Evolutionary conservation across 352 stramenopile species (phyloP), one percentile per base, ranked within the genome.

Genomic region (Pythium guiyangense): DNA sequence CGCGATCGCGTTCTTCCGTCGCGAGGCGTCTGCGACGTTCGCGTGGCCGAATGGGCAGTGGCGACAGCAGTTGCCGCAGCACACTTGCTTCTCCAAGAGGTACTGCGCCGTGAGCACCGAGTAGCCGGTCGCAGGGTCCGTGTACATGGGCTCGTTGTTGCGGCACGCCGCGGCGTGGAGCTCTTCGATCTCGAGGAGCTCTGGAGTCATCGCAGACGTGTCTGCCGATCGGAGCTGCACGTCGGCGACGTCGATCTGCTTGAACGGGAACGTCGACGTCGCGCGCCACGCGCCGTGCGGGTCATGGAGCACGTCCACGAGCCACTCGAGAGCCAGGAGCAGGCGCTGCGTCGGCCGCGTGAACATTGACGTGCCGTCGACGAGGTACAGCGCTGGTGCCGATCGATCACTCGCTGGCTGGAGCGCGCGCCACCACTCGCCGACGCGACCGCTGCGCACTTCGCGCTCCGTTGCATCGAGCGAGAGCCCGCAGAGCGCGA

Each of bases 31-130:
- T 22, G 73, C 71, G 14, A 90, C 80, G 54, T 96, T 96, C 20
- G 75, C 79, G 58, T 97, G 88, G 49, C 81, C 75, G 48, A 89
- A 97, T 0, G 88, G 88, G 69, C 90, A 97, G 60, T 97, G 90
- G 9, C 90, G 77, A 66, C 90, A 97, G 20, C 86, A 81, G 50
- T 85, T 90, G 37, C 90, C 90, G 70, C 90, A 97, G 60, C 90
- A 97, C 45, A 80, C 81, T 47, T 93, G 88, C 50, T 86, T 77
- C 34, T 84, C 67, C 42, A 67, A 60, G 54, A 96, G 75, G 42
- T 82, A 84, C 40, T 92, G 59, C 48, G 81, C 70, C 1, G 90
- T 97, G 71, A 97, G 91, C 2, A 97, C 90, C 2, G 64, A 80
- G 62, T 96, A 97, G 5, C 87, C 88, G 0, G 86, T 94, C 22